Evolutionary conservation across 148 eudicot species (phyloP).

Genomic region (Simmondsia chinensis): DNA sequence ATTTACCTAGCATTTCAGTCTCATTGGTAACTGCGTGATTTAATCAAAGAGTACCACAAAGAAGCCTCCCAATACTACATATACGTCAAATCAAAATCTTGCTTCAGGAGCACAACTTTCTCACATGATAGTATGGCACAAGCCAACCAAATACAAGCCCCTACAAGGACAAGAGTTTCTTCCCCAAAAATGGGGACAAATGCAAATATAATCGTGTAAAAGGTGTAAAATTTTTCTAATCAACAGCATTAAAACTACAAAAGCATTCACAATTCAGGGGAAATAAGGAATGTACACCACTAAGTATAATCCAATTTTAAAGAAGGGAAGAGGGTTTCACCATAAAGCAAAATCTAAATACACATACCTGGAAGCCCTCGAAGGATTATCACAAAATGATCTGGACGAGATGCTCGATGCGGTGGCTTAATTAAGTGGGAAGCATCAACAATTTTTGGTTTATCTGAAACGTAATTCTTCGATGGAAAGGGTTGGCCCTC

Average conservation of each 20-base stretch:
- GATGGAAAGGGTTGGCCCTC: slow-evolving; percentile 26
- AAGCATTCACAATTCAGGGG: background rate
- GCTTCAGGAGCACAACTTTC: too few relatives aligned
- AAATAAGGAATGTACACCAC: too few relatives aligned
- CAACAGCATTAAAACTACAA: background rate
- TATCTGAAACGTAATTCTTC: slow-evolving; percentile 23
- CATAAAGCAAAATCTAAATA: background rate
- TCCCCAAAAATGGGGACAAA: too few relatives aligned
- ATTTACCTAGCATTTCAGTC: too few relatives aligned
- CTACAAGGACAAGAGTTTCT: too few relatives aligned
- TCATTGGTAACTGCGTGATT: too few relatives aligned
- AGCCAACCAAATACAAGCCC: too few relatives aligned
- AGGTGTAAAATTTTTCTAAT: background rate
- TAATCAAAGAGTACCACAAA: too few relatives aligned
- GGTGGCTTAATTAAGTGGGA: slow-evolving; percentile 74
- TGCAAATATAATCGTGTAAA: background rate
- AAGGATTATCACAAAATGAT: slow-evolving; percentile 86
- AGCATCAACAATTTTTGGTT: slow-evolving; percentile 58
- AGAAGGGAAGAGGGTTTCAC: background rate
- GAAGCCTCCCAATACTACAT: too few relatives aligned
- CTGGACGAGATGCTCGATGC: slow-evolving; percentile 81
- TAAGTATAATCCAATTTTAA: too few relatives aligned
- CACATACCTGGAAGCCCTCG: slow-evolving; percentile 91
- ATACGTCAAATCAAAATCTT: too few relatives aligned
- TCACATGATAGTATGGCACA: too few relatives aligned